Evolutionary conservation across 371 early-diverging fungal species (phyloP), one percentile per base, ranked within the genome.

Genomic region (Haplosporangium sp.): DNA sequence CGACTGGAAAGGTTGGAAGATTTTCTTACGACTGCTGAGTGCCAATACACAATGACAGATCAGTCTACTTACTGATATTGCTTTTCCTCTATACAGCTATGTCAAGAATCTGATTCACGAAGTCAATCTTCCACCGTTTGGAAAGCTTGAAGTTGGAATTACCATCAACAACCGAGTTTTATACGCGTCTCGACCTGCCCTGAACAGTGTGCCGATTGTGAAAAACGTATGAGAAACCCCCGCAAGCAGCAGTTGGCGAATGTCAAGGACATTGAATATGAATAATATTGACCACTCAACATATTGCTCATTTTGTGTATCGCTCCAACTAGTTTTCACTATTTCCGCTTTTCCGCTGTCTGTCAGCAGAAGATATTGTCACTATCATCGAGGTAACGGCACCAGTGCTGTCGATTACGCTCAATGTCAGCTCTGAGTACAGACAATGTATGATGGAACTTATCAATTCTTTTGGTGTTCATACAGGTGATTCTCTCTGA

Each of bases 201-300:
- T 93, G 13, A 95, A 95, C 65, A 84, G 89, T 51, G 91, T 93
- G 0, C 91, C 93, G 7, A 82, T 89, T 9, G 71, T 95, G 52
- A 91, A 93, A 77, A 93, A 95, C 64, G 95, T 93, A 89, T 83
- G 85, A 55, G n/a, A n/a, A n/a, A n/a, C n/a, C n/a, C n/a, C n/a
- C n/a, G n/a, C n/a, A n/a, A n/a, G n/a, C n/a, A n/a, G n/a, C n/a
- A n/a, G n/a, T n/a, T n/a, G n/a, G n/a, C n/a, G n/a, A n/a, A n/a
- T n/a, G n/a, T n/a, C n/a, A n/a, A n/a, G n/a, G n/a, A n/a, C n/a
- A n/a, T n/a, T n/a, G n/a, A n/a, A n/a, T n/a, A n/a, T n/a, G n/a
- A n/a, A n/a, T n/a, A n/a, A n/a, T n/a, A n/a, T n/a, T n/a, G n/a
- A n/a, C n/a, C 8, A 16, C 36, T 5, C 10, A 41, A 42, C 38